Evolutionary conservation across 768 basidiomycete genomes (phyloP).

Genomic region (Lepiota subincarnata): DNA sequence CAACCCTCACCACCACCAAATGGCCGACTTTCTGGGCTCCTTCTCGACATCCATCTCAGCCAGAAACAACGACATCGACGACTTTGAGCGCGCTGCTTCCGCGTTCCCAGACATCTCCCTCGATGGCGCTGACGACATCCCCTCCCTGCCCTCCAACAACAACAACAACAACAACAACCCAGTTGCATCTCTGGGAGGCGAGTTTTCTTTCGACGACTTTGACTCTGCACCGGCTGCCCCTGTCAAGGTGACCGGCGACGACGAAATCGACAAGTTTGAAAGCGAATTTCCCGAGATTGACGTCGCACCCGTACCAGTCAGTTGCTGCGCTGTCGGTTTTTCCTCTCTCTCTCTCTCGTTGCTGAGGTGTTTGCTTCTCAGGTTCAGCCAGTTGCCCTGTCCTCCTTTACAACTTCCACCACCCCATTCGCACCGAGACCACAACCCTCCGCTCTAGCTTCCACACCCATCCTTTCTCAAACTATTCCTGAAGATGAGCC

Average conservation of each 20-base stretch:
- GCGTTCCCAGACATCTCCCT: slow-evolving; percentile 84
- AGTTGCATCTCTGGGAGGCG: slow-evolving; percentile 16
- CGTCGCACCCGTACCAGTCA: slow-evolving; percentile 33
- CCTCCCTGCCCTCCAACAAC: slow-evolving; percentile 29
- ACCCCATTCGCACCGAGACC: slow-evolving; percentile 75
- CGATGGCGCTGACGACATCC: slow-evolving; percentile 59
- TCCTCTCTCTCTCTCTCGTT: background rate
- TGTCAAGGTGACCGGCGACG: slow-evolving; percentile 81
- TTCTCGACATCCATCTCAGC: slow-evolving; percentile 21
- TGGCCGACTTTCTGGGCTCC: slow-evolving; percentile 38
- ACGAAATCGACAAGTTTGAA: slow-evolving; percentile 83
- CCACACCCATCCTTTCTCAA: slow-evolving; percentile 72
- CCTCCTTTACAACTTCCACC: slow-evolving; percentile 34
- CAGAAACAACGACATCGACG: slow-evolving; percentile 60
- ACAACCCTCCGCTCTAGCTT: slow-evolving; percentile 64
- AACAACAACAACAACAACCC: slow-evolving; percentile 24
- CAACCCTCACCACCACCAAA: slow-evolving; percentile 25
- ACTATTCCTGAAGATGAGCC: slow-evolving; percentile 75
- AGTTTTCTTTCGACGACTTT: slow-evolving; percentile 70
- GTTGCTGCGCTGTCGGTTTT: no score
- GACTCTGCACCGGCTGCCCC: slow-evolving; percentile 36
- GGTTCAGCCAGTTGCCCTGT: slow-evolving; percentile 31
- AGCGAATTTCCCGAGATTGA: slow-evolving; percentile 82
- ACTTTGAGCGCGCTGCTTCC: slow-evolving; percentile 71
- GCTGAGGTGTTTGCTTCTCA: slow-evolving; percentile 10